phyloP scores from a whole-genome alignment of 257 asterid species.

The Plantago major region DNA sequence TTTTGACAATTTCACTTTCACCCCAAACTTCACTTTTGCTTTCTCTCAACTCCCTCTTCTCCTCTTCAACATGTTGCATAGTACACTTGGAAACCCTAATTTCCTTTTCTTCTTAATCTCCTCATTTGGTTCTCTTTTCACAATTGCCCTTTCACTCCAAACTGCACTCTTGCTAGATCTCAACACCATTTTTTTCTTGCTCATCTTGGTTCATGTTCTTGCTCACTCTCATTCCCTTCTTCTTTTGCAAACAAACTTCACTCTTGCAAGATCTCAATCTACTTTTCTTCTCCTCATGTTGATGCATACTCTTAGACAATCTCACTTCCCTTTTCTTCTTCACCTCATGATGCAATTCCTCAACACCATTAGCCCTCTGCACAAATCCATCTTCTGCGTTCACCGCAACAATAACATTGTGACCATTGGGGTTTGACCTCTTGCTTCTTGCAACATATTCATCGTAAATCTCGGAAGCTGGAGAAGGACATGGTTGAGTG shows the following conservation, averaged over 20 bases:
- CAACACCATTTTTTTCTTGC: conserved; percentile 1
- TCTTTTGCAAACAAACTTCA: conserved; percentile 13
- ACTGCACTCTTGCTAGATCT: conserved; percentile 12
- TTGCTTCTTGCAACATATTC: conserved; percentile 36
- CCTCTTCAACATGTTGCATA: conserved; percentile 3
- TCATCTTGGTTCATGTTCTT: conserved; percentile 19
- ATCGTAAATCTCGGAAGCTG: conserved; percentile 30
- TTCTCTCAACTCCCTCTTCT: conserved; percentile 23
- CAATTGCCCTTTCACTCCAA: conserved; percentile 16
- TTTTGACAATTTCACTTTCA: background rate
- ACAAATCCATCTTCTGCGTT: background rate
- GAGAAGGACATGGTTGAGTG: conserved; percentile 13
- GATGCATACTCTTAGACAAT: conserved; percentile 16
- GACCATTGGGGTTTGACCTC: background rate
- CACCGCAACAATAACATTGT: background rate
- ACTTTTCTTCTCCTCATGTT: conserved; percentile 15
- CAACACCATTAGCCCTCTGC: background rate
- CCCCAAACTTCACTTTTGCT: conserved; percentile 26
- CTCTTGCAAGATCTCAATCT: conserved; percentile 27
- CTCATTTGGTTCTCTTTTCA: background rate
- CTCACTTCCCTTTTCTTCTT: conserved; percentile 9
- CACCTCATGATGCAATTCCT: conserved; percentile 6
- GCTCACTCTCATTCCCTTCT: conserved; percentile 18
- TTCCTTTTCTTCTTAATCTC: background rate
- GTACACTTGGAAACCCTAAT: background rate